These are phyloP conservation scores for Telfairia occidentalis DNA, from an alignment of 331 rosid species.

Conservation along the genomic window DNA sequence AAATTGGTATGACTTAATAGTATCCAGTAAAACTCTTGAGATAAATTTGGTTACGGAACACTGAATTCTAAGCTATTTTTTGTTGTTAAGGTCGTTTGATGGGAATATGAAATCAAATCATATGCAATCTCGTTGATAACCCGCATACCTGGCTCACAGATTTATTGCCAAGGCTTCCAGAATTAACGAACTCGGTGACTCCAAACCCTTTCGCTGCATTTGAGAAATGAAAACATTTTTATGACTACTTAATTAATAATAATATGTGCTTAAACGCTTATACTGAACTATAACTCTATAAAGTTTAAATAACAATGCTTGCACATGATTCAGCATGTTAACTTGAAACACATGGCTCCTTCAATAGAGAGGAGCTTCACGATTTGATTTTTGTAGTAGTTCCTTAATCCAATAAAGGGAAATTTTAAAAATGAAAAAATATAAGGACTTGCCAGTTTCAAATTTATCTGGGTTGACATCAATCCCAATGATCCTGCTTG, in stretches of 20 bases:
- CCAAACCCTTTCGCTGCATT: constrained; percentile 66
- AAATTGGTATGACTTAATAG: not conserved
- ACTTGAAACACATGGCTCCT: not conserved
- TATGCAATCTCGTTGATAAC: not conserved
- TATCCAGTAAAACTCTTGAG: not conserved
- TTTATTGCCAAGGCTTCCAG: constrained; percentile 38
- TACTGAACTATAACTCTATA: not conserved
- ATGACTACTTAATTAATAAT: not conserved
- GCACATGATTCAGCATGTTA: not conserved
- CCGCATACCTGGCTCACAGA: constrained; percentile 57
- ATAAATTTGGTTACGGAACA: not conserved
- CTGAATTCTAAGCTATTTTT: not conserved
- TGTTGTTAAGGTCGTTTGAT: not conserved
- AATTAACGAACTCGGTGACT: constrained; percentile 51
- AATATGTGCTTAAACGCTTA: not conserved
- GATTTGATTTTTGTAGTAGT: not conserved
- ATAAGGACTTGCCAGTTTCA: constrained; percentile 40
- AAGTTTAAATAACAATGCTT: not conserved
- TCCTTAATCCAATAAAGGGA: not conserved
- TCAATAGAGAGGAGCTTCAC: not conserved
- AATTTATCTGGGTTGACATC: constrained; percentile 59
- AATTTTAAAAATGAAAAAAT: not conserved
- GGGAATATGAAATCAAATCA: not conserved
- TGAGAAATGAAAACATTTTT: not conserved
- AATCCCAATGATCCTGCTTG: constrained; percentile 66